Percentiles rank a stretch among this genome's conserved stretches.
Evolutionary conservation across 495 filamentous ascomycete species (phyloP).

Genomic region (Xylaria castorea): DNA sequence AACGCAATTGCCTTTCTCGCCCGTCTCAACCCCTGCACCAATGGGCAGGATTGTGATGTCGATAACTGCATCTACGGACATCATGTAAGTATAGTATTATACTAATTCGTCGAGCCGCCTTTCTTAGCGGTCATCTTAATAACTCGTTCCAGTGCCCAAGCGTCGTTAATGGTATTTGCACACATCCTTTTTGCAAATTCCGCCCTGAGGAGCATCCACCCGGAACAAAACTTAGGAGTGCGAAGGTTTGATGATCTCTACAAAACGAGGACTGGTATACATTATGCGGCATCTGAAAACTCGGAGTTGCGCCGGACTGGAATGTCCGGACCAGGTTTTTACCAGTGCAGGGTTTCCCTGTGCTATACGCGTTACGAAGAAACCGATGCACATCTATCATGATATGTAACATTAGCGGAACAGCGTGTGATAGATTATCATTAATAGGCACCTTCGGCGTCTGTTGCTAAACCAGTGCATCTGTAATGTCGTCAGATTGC

Average conservation of each 20-base stretch:
- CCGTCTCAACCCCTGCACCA: constrained; percentile 78
- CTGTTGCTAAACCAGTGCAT: neutral
- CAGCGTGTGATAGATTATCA: neutral
- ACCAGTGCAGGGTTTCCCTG: neutral
- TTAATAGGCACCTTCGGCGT: constrained; percentile 5
- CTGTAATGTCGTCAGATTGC: neutral
- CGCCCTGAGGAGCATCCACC: constrained; percentile 55
- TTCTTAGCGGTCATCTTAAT: constrained; percentile 17
- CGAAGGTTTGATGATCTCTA: constrained; percentile 32
- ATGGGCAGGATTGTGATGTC: constrained; percentile 75
- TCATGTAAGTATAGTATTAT: constrained; percentile 46
- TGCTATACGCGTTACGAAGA: constrained; percentile 6
- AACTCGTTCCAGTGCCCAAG: constrained; percentile 45
- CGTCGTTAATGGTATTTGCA: constrained; percentile 50
- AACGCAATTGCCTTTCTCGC: constrained; percentile 72
- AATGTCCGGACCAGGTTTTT: neutral
- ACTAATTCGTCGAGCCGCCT: neutral
- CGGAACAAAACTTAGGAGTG: constrained; percentile 51
- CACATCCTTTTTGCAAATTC: constrained; percentile 56
- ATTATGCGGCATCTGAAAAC: constrained; percentile 6
- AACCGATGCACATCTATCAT: constrained; percentile 2
- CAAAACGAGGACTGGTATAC: constrained; percentile 9
- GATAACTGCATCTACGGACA: constrained; percentile 88
- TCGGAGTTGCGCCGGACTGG: neutral
- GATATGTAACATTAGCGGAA: constrained; percentile 26